A percentile compares a stretch with the other conserved stretches of the same genome.
Conservation (phyloP, 768 basidiomycete species). For the Tulasnella sp. region DNA sequence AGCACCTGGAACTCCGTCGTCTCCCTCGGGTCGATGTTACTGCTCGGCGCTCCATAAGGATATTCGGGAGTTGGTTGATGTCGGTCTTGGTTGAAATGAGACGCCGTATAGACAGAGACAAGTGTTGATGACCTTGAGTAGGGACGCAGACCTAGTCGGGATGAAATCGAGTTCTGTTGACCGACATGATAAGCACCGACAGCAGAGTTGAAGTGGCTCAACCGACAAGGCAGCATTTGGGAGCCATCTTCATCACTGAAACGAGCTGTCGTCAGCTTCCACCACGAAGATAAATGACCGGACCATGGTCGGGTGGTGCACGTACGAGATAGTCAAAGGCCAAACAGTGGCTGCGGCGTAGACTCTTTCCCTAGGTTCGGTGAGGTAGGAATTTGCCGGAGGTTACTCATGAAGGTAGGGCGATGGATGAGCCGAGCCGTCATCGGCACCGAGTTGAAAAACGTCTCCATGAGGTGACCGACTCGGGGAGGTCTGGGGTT, state of each 20-base stretch:
- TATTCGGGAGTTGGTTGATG: neutral
- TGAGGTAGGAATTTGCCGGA: slow-evolving; percentile 7
- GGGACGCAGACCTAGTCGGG: neutral
- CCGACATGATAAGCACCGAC: no score
- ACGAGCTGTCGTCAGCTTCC: neutral
- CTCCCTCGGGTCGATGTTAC: slow-evolving; percentile 50
- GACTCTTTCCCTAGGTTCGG: slow-evolving; percentile 15
- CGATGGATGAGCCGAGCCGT: slow-evolving; percentile 21
- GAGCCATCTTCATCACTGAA: no score
- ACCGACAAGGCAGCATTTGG: no score
- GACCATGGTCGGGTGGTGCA: neutral
- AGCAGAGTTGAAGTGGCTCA: no score
- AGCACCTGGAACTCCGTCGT: slow-evolving; percentile 61
- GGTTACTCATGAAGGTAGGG: slow-evolving; percentile 16
- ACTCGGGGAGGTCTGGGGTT: slow-evolving; percentile 20
- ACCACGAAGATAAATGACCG: neutral
- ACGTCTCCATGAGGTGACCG: slow-evolving; percentile 26
- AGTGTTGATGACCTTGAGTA: slow-evolving; percentile 19
- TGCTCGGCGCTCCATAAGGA: neutral
- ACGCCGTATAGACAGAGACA: neutral
- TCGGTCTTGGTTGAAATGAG: neutral
- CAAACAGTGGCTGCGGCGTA: slow-evolving; percentile 5
- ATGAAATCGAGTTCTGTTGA: neutral
- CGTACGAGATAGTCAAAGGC: slow-evolving; percentile 11
- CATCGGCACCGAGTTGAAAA: slow-evolving; percentile 18